Base-by-base conservation (phyloP, 2,329 filamentous ascomycete species). In the Cryphonectria naterciae region DNA sequence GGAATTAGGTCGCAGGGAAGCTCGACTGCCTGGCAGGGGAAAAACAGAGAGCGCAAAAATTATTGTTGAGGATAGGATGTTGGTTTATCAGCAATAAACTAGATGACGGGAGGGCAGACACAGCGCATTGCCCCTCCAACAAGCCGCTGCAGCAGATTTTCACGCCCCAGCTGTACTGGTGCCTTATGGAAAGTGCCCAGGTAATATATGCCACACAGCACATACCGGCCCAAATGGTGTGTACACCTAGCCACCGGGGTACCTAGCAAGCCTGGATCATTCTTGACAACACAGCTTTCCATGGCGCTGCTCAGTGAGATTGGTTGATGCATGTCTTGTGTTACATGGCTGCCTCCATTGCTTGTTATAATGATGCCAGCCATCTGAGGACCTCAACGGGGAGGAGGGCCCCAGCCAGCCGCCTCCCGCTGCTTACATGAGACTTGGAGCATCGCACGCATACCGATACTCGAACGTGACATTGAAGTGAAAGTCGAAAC, bases 81-180 rank as follows among this genome's bases (percentile, higher is more conserved):
- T 43, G 58, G 61, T 64, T 64, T 64, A 64, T 64, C 61, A 64
- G 39, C 61, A 46, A 25, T 19, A 32, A 32, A 58, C 25, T 64
- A 64, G 61, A 39, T 46, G 61, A 64, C 61, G 39, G 61, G 43
- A 46, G 61, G 2, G 61, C 61, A 32, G 58, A 58, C 15, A 17
- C 28, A 64, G 60, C 39, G n/a, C 22, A 41, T 41, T 22, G n/a
- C 61, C 39, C 32, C 58, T 39, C 58, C 58, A 61, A 32, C 32
- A 61, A 39, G 32, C 32, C 58, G 58, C 58, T 19, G 61, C 43
- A 39, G n/a, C 61, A 64, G 61, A 64, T 64, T 68, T 68, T 68
- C 65, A 68, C 65, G 52, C 54, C 41, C 65, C 56, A 68, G 65
- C 65, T 28, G 54, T 43, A 37, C n/a, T 49, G 22, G 61, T 17